Evolutionary conservation across 306 rosid genomes (phyloP).

Genomic region (Prunus armeniaca): DNA sequence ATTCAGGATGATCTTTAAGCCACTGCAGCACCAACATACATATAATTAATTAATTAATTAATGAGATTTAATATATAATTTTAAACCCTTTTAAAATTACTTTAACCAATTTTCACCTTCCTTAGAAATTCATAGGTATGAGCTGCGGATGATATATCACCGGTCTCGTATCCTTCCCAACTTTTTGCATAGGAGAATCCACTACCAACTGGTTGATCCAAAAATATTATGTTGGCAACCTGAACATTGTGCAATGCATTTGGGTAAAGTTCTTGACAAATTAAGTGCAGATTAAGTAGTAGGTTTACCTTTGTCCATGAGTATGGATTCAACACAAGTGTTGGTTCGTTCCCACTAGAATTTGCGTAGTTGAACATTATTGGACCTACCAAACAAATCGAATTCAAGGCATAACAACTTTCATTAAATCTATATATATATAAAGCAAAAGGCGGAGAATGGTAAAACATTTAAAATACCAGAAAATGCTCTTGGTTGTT

Average conservation of each 20-base stretch:
- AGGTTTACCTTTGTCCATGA: conserved; percentile 35
- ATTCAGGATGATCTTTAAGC: conserved; percentile 45
- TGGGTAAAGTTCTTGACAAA: too few species aligned
- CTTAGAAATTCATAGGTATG: conserved; percentile 33
- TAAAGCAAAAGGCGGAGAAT: too few species aligned
- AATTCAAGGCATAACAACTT: too few species aligned
- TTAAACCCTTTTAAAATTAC: too few species aligned
- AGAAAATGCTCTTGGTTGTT: too few species aligned
- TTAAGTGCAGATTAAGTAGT: too few species aligned
- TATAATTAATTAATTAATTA: too few species aligned
- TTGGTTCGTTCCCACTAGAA: conserved; percentile 32
- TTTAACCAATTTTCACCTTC: conserved; percentile 23
- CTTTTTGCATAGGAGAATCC: conserved; percentile 42
- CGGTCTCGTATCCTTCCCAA: conserved; percentile 12
- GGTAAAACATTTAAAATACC: too few species aligned
- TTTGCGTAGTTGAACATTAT: conserved; percentile 15
- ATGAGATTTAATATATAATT: too few species aligned
- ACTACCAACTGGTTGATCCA: conserved; percentile 46
- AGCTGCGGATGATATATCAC: conserved; percentile 25
- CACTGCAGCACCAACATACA: conserved; percentile 30
- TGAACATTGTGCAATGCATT: background rate
- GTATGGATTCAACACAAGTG: conserved; percentile 33
- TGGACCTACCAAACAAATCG: conserved; percentile 30
- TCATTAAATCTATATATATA: too few species aligned
- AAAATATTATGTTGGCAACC: conserved; percentile 39